Conservation (phyloP, 139 green algal genomes). For the Gonium pectorale region DNA sequence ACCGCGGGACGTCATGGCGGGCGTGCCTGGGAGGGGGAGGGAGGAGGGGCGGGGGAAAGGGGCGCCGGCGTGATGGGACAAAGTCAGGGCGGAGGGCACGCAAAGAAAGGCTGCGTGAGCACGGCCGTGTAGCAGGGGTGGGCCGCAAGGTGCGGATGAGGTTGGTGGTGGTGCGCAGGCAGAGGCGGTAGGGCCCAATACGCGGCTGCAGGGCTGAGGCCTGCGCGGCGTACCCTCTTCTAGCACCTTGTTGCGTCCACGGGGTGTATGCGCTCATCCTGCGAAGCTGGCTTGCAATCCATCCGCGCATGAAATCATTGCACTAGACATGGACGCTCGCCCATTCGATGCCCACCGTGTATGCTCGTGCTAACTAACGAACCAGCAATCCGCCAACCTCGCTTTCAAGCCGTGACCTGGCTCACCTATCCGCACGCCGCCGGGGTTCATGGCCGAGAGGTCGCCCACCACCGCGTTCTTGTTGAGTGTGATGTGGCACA, state of each 20-base stretch:
- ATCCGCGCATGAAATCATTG: background rate
- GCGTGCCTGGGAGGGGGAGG: slow-evolving; percentile 64
- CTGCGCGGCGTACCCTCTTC: no score
- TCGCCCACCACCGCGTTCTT: slow-evolving; percentile 97
- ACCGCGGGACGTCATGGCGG: slow-evolving; percentile 95
- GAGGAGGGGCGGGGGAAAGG: no score
- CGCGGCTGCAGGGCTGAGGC: no score
- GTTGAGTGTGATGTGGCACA: slow-evolving; percentile 98
- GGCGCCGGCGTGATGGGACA: no score
- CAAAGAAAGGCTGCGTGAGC: background rate
- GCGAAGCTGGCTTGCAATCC: background rate
- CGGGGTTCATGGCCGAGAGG: slow-evolving; percentile 90
- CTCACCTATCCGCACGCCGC: slow-evolving; percentile 92
- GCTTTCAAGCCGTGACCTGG: background rate
- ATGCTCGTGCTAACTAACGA: background rate
- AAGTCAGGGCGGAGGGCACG: background rate
- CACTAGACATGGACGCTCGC: background rate
- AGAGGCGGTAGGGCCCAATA: no score
- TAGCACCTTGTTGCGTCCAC: no score
- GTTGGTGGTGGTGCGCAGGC: no score
- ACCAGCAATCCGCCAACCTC: background rate
- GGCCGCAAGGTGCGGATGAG: no score
- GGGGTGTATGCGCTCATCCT: no score
- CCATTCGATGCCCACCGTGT: background rate
- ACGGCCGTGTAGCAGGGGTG: no score